Conservation (phyloP, 2,329 filamentous ascomycete genomes). For the Penicillium brasilianum region DNA sequence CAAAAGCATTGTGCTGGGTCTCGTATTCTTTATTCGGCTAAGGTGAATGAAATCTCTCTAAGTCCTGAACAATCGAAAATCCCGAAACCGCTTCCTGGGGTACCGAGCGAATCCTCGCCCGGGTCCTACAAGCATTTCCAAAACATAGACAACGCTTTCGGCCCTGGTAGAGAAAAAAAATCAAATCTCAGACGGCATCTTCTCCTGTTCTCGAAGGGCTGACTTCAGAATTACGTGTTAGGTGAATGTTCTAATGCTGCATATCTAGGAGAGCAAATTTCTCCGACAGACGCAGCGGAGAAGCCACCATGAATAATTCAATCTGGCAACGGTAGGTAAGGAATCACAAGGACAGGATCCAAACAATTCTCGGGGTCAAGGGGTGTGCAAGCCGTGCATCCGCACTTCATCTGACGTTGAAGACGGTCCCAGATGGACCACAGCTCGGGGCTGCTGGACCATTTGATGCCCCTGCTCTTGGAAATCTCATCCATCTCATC, state of each 20-base stretch:
- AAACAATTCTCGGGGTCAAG: not conserved
- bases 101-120: not conserved
- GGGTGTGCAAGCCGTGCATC: conserved; percentile 1
- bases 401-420: conserved; percentile 3
- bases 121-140: not conserved
- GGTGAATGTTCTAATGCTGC: too few relatives aligned
- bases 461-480: not conserved
- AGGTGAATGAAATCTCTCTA: not conserved
- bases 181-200: not conserved
- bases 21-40: too few relatives aligned
- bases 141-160: too few relatives aligned
- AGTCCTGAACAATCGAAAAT: not conserved
- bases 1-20: too few relatives aligned
- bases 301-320: not conserved
- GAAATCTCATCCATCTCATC: conserved; percentile 8
- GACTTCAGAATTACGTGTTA: too few relatives aligned
- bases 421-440: not conserved
- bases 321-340: not conserved
- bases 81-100: not conserved
- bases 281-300: not conserved
- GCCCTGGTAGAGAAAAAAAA: not conserved
- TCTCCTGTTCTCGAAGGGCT: too few relatives aligned
- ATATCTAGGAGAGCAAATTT: not conserved
- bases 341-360: conserved; percentile 1
- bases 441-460: not conserved